These are phyloP conservation scores for Vaccinium vitisidaea DNA, from an alignment of 148 eudicot species.

Conservation along the genomic window DNA sequence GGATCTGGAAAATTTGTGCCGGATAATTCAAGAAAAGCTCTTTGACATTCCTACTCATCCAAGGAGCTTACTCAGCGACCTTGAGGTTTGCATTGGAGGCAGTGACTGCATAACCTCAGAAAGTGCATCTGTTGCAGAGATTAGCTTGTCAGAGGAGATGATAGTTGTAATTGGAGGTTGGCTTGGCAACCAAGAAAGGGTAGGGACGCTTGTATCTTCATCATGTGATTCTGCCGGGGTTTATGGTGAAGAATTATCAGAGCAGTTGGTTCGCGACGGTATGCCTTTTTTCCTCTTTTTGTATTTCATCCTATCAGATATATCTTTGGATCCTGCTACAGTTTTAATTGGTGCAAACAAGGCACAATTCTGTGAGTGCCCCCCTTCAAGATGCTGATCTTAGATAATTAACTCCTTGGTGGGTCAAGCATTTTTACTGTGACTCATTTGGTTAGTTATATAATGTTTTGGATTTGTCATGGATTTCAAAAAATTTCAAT, in stretches of 20 bases:
- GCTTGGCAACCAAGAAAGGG: constrained; percentile 86
- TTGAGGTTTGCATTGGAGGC: constrained; percentile 76
- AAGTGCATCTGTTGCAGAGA: constrained; percentile 63
- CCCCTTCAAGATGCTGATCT: not conserved
- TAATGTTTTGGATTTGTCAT: not conserved
- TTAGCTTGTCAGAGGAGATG: constrained; percentile 74
- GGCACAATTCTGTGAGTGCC: not conserved
- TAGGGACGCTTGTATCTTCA: constrained; percentile 41
- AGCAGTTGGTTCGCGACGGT: constrained; percentile 94
- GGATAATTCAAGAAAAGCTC: constrained; percentile 67
- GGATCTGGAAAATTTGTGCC: constrained; percentile 72
- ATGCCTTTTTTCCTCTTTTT: constrained; percentile 20
- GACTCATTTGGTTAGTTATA: not conserved
- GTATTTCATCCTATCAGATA: not conserved
- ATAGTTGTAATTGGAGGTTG: constrained; percentile 67
- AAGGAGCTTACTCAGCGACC: constrained; percentile 68
- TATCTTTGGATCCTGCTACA: not conserved
- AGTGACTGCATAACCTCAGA: constrained; percentile 43
- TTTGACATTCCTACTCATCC: constrained; percentile 61
- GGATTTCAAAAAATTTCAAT: not conserved
- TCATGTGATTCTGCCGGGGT: constrained; percentile 36
- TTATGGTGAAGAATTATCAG: constrained; percentile 68
- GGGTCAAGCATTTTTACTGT: not conserved
- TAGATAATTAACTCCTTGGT: not conserved
- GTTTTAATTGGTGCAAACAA: not conserved